Evolutionary conservation across 352 stramenopile species (phyloP), one percentile per base, ranked within the genome.

Genomic region (Phytophthora pistaciae): DNA sequence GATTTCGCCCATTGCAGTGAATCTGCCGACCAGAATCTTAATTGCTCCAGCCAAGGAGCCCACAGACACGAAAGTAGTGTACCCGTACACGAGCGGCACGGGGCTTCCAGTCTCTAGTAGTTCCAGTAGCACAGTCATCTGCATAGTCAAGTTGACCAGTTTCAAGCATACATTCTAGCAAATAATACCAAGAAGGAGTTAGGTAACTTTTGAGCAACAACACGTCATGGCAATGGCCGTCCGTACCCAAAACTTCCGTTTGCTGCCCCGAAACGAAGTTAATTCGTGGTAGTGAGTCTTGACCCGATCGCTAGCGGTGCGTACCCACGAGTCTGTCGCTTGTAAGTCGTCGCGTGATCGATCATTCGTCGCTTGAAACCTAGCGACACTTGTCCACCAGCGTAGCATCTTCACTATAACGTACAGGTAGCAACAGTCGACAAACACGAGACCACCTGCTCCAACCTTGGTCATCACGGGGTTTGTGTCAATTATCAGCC

Each of bases 1-100:
- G 8, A 80, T 58, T 31, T 80, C 74, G 3, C 36, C 44, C 31
- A 80, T 61, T 4, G 70, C 54, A 5, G 69, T 70, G 54, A 72
- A 69, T 6, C 50, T 60, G 9, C 53, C 46, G 11, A 60, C 38
- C 5, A 69, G 18, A 27, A 80, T 75, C 29, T 68, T 74, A 7
- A 67, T 9, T 13, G 65, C 74, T 20, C 62, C 70, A 23, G 70
- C 58, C 25, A 80, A 60, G 5, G 65, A 72, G 1, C 70, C 70
- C 29, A 68, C 25, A 1, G 60, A 61, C 9, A 80, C 53, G 29
- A 80, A 60, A 14, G 44, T 54, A 7, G 74, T 65, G 18, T 75
- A 80, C 7, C 38, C 33, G 11, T 70, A 66, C 8, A 73, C 57
- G 14, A 80, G 25, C 11, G 46, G 21, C 5, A 20, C 44, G 3